phyloP scores from a whole-genome alignment of 306 rosid species.

The Herpetospermum pedunculosum region DNA sequence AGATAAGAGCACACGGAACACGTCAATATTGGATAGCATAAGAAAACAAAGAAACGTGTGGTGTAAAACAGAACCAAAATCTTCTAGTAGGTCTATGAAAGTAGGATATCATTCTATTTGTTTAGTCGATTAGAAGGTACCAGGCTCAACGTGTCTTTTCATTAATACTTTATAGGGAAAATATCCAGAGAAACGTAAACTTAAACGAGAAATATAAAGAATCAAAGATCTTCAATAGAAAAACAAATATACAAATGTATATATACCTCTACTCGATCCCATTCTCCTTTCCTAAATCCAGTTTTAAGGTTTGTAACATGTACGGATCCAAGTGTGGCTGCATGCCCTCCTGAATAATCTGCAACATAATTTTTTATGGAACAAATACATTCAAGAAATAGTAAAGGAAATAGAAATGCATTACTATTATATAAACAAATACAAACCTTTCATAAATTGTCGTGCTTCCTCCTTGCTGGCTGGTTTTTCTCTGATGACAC shows the following conservation, averaged over 20 bases:
- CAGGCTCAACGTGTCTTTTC: not conserved
- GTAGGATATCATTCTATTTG: not conserved
- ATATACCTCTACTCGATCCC: conserved; percentile 76
- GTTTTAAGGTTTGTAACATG: conserved; percentile 82
- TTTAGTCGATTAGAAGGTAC: not conserved
- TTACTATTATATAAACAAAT: conserved; percentile 20
- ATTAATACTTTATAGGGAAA: not conserved
- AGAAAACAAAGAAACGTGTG: not conserved
- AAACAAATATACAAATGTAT: not conserved
- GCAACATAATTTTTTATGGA: conserved; percentile 11
- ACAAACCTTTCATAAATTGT: conserved; percentile 68
- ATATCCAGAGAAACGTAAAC: not conserved
- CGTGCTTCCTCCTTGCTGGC: conserved; percentile 84
- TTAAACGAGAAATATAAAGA: not conserved
- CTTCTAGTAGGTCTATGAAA: not conserved
- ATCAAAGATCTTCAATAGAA: not conserved
- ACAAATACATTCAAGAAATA: not conserved
- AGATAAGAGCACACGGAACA: conserved; percentile 14
- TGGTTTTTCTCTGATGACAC: conserved; percentile 86
- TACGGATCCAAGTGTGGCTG: conserved; percentile 87
- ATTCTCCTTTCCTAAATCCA: conserved; percentile 77
- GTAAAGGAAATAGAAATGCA: not conserved
- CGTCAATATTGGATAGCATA: conserved; percentile 9
- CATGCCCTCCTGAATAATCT: conserved; percentile 81
- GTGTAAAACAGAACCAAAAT: not conserved